Conservation (phyloP, 2,329 filamentous ascomycete species). For the Epichloe baconii region DNA sequence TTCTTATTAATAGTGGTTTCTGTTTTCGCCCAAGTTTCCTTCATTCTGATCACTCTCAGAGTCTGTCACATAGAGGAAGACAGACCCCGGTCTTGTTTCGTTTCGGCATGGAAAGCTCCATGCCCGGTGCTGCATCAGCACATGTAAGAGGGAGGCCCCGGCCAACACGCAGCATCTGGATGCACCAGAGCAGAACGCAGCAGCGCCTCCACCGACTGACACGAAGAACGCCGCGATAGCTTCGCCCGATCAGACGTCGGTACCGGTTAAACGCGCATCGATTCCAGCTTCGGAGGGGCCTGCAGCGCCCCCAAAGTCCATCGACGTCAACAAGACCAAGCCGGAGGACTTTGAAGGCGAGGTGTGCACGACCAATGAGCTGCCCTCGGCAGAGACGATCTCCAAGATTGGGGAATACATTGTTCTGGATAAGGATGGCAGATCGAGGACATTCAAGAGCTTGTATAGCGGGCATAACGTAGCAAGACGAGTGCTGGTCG, state of each 20-base stretch:
- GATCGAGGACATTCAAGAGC: slow-evolving; percentile 46
- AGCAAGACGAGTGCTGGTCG: slow-evolving; percentile 47
- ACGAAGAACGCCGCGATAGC: background rate
- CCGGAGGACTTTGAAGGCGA: slow-evolving; percentile 43
- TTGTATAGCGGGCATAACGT: slow-evolving; percentile 44
- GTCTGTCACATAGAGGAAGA: too few relatives aligned
- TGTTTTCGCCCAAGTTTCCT: too few relatives aligned
- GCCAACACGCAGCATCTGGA: background rate
- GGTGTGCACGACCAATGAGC: slow-evolving; percentile 39
- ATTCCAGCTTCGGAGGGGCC: background rate
- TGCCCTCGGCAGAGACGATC: slow-evolving; percentile 37
- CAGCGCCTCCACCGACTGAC: background rate
- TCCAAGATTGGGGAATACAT: slow-evolving; percentile 39
- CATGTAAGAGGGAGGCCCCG: background rate
- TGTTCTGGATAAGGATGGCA: slow-evolving; percentile 49
- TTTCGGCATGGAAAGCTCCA: background rate
- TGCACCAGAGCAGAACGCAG: background rate
- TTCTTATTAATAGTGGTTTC: too few relatives aligned
- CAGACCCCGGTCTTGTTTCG: background rate
- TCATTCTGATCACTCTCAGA: too few relatives aligned
- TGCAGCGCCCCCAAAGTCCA: background rate
- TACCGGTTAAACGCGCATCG: background rate
- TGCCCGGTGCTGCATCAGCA: background rate
- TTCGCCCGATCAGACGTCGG: background rate
- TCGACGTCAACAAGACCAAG: slow-evolving; percentile 22